Evolutionary conservation across 192 early-diverging fungal genomes (phyloP).

Genomic region (Dissophora ornata): DNA sequence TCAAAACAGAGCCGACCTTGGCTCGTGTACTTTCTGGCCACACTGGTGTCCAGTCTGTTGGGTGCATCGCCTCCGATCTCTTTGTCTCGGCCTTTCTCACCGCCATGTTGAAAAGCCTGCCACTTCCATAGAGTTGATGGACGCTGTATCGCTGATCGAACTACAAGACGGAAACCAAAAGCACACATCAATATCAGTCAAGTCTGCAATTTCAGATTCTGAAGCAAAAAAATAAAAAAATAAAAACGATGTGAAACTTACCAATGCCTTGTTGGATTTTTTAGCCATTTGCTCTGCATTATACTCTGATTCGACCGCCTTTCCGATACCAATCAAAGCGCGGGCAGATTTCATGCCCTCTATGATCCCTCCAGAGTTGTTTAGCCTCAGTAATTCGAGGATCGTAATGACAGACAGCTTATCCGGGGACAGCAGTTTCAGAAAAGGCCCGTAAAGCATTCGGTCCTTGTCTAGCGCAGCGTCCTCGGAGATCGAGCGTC

Average conservation of each 20-base stretch:
- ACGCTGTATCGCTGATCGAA: conserved; percentile 58
- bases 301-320: conserved; percentile 85
- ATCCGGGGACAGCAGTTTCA: conserved; percentile 72
- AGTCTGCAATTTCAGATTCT: too few species aligned
- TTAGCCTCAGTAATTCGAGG: conserved; percentile 77
- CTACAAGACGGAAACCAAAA: conserved; percentile 6
- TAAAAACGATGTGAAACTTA: conserved; percentile 35
- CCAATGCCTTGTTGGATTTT: conserved; percentile 69
- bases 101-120: conserved; percentile 84
- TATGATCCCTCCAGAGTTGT: conserved; percentile 58
- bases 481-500: conserved; percentile 18
- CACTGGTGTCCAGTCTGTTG: conserved; percentile 70
- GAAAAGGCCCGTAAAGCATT: conserved; percentile 68
- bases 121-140: conserved; percentile 78
- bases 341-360: conserved; percentile 69
- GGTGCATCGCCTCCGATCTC: conserved; percentile 61
- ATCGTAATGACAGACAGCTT: conserved; percentile 89
- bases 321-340: conserved; percentile 73
- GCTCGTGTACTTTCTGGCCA: conserved; percentile 73
- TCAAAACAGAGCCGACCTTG: conserved; percentile 68
- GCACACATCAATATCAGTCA: not conserved
- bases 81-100: conserved; percentile 76
- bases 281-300: conserved; percentile 81
- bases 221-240: too few species aligned
- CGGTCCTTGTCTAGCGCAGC: conserved; percentile 63